A percentile compares a stretch with the other conserved stretches of the same genome.
Evolutionary conservation across 768 basidiomycete genomes (phyloP).

Genomic region (Tulasnella sp.): DNA sequence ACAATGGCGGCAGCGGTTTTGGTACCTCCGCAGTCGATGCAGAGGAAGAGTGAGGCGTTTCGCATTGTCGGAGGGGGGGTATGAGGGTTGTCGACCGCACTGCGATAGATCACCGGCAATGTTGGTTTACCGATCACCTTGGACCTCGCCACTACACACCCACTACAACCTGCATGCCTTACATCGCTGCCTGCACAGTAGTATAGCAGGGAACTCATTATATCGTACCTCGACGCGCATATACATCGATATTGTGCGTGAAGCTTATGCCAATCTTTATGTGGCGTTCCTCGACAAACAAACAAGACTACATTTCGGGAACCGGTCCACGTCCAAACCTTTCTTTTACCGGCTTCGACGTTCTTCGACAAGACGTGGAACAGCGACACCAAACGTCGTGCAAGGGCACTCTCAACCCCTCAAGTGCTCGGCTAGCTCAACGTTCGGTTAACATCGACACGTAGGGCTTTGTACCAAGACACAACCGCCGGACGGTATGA

Average conservation of each 20-base stretch:
- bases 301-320: background rate
- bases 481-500: background rate
- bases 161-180: too few species aligned
- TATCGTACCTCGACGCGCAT: too few species aligned
- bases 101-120: background rate
- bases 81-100: background rate
- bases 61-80: background rate
- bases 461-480: background rate
- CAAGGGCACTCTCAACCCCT: background rate
- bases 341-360: background rate
- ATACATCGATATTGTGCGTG: too few species aligned
- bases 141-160: too few species aligned
- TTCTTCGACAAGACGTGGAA: slow-evolving; percentile 1
- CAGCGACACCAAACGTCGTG: background rate
- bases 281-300: background rate
- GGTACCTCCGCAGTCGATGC: slow-evolving; percentile 80
- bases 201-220: too few species aligned
- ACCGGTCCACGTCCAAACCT: background rate
- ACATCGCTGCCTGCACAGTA: too few species aligned
- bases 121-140: background rate
- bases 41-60: slow-evolving; percentile 42
- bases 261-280: too few species aligned
- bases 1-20: slow-evolving; percentile 73
- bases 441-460: background rate
- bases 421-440: background rate